phyloP scores from a whole-genome alignment of 2,329 filamentous ascomycete genomes.

The Rhexocercosporidium sp. region DNA sequence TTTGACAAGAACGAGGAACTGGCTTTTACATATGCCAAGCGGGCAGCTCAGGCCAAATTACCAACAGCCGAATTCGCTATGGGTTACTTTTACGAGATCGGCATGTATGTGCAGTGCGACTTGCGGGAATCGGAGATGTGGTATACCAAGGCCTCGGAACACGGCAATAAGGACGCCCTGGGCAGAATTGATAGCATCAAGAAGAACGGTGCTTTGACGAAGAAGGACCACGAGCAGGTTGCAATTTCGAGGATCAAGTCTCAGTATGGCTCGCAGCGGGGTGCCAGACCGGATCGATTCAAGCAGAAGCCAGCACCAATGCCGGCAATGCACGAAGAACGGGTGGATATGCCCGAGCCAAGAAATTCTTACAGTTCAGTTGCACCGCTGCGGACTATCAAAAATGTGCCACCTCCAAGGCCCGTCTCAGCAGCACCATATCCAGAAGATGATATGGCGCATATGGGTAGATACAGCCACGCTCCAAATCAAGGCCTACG shows the following conservation, averaged over 20 bases:
- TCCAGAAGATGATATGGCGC: slow-evolving; percentile 66
- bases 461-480: not conserved
- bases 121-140: slow-evolving; percentile 82
- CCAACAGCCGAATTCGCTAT: slow-evolving; percentile 94
- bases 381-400: slow-evolving; percentile 23
- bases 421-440: slow-evolving; percentile 63
- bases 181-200: slow-evolving; percentile 83
- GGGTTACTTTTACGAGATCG: slow-evolving; percentile 97
- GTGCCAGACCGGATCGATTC: slow-evolving; percentile 65
- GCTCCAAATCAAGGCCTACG: slow-evolving; percentile 48
- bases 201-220: slow-evolving; percentile 82
- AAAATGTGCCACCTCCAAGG: slow-evolving; percentile 24
- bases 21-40: slow-evolving; percentile 87
- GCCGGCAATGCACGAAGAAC: slow-evolving; percentile 39
- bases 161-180: slow-evolving; percentile 89
- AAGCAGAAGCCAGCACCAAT: slow-evolving; percentile 47
- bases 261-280: slow-evolving; percentile 72
- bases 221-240: slow-evolving; percentile 90
- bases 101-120: slow-evolving; percentile 87
- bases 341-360: slow-evolving; percentile 36
- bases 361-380: slow-evolving; percentile 27
- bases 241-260: slow-evolving; percentile 88
- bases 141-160: slow-evolving; percentile 88
- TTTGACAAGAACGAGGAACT: slow-evolving; percentile 96
- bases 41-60: slow-evolving; percentile 81